Evolutionary conservation across 2,329 filamentous ascomycete genomes (phyloP), one percentile per base, ranked within the genome.

Genomic region (Fusarium sp.): DNA sequence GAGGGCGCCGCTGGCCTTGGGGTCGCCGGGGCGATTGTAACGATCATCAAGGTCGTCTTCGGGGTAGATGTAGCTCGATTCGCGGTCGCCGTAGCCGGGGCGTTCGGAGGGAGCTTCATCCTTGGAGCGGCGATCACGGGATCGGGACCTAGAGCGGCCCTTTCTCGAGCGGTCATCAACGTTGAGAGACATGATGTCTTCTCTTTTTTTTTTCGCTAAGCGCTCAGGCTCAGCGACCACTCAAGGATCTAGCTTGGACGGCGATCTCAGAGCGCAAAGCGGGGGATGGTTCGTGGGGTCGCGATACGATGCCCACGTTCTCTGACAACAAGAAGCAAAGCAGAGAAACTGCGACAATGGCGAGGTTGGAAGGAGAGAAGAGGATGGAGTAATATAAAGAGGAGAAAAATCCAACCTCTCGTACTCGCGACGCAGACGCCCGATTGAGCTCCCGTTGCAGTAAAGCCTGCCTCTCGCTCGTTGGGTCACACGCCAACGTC

Each of bases 141-240:
- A 78, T 80, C 83, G 56, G 82, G 88, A 90, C 62, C 85, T 84
- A 61, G 87, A 87, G 63, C 87, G 87, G 58, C 82, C 85, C 63
- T 85, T 85, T 54, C 84, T 84, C 58, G 81, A 80, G 67, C 79
- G 79, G 65, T 86, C 85, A 68, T 87, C 86, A 63, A 88, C 85
- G 65, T 84, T 82, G 52, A 89, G 83, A 75, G 89, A 89, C 88
- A 90, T 90, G 76, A 68, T 76, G 62, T 64, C 45, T 35, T 43
- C 35, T 35, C 33, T 65, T 22, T 33, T 32, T 65, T 33, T 32
- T 54, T 61, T 63, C 27, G 52, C 66, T 37, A 37, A 35, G 43
- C 45, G 61, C 54, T 60, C 33, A 75, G 20, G 62, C 63, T 20
- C 33, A 58, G 66, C 33, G 30, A 61, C 59, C 61, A 38, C 58